Percentiles rank a stretch among this genome's conserved stretches.
These are phyloP conservation scores for Mitragyna speciosa DNA, from an alignment of 257 asterid species.

Conservation along the genomic window DNA sequence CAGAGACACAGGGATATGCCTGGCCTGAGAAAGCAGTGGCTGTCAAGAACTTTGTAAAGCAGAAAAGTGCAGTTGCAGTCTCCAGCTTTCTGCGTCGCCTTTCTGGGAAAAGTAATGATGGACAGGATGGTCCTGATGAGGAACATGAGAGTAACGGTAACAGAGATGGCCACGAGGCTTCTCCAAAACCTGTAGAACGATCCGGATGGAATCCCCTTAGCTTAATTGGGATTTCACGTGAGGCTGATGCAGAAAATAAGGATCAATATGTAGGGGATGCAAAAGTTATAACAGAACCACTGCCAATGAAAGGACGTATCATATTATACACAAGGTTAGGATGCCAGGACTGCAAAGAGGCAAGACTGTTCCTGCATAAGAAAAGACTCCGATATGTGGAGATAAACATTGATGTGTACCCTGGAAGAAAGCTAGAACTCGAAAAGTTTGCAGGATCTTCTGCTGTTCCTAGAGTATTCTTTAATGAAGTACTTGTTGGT, in stretches of 20 bases:
- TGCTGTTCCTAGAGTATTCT: constrained; percentile 71
- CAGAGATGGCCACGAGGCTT: constrained; percentile 24
- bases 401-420: constrained; percentile 73
- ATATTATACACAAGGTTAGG: constrained; percentile 71
- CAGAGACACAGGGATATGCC: constrained; percentile 49
- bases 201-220: constrained; percentile 69
- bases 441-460: constrained; percentile 73
- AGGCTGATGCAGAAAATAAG: constrained; percentile 41
- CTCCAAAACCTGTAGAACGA: constrained; percentile 40
- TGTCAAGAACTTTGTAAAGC: constrained; percentile 65
- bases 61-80: constrained; percentile 67
- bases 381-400: constrained; percentile 78
- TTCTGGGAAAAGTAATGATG: constrained; percentile 65
- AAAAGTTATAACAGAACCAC: constrained; percentile 39
- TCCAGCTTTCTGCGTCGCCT: constrained; percentile 71
- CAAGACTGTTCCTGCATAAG: constrained; percentile 52
- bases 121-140: constrained; percentile 41
- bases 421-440: constrained; percentile 66
- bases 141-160: constrained; percentile 27
- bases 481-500: constrained; percentile 77
- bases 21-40: constrained; percentile 90
- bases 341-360: constrained; percentile 62
- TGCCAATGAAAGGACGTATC: constrained; percentile 74
- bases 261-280: constrained; percentile 25
- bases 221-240: constrained; percentile 55